A percentile compares a stretch with the other conserved stretches of the same genome.
phyloP scores from a whole-genome alignment of 768 basidiomycete species.

The Mycena floridula region DNA sequence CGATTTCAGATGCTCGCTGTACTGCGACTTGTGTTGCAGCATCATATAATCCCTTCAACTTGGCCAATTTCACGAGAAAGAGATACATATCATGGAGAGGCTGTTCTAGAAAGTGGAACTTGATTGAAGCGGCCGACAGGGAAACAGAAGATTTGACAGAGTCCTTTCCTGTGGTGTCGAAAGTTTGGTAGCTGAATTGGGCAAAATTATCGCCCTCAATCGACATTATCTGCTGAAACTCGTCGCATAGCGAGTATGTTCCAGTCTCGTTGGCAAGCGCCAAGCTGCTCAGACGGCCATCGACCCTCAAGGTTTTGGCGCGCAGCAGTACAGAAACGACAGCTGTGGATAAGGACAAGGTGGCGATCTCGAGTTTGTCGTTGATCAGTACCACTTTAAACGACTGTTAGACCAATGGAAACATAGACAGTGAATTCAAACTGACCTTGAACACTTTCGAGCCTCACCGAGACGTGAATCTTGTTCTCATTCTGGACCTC shows the following conservation, averaged over 20 bases:
- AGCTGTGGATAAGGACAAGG: constrained; percentile 85
- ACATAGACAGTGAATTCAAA: too few relatives aligned
- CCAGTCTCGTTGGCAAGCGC: constrained; percentile 71
- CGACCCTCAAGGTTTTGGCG: constrained; percentile 67
- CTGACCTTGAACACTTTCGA: constrained; percentile 79
- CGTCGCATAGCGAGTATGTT: constrained; percentile 41
- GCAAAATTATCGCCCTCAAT: constrained; percentile 95
- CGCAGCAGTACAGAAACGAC: constrained; percentile 75
- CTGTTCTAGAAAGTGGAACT: constrained; percentile 80
- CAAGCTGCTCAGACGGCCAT: constrained; percentile 78
- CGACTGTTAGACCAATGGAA: too few relatives aligned
- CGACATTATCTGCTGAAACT: constrained; percentile 82
- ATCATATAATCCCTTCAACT: constrained; percentile 91
- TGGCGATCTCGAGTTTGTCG: constrained; percentile 64
- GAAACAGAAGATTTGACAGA: constrained; percentile 81
- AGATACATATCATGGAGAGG: constrained; percentile 86
- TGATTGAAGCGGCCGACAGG: constrained; percentile 84
- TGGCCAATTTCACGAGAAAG: constrained; percentile 80
- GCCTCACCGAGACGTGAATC: constrained; percentile 75
- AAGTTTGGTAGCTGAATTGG: constrained; percentile 91
- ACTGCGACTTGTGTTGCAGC: constrained; percentile 90
- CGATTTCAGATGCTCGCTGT: constrained; percentile 88
- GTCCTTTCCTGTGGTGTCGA: constrained; percentile 61
- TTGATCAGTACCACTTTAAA: constrained; percentile 71
- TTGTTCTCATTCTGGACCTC: constrained; percentile 35